Conservation (phyloP, 192 early-diverging fungal genomes). For the Linnemannia zychae region DNA sequence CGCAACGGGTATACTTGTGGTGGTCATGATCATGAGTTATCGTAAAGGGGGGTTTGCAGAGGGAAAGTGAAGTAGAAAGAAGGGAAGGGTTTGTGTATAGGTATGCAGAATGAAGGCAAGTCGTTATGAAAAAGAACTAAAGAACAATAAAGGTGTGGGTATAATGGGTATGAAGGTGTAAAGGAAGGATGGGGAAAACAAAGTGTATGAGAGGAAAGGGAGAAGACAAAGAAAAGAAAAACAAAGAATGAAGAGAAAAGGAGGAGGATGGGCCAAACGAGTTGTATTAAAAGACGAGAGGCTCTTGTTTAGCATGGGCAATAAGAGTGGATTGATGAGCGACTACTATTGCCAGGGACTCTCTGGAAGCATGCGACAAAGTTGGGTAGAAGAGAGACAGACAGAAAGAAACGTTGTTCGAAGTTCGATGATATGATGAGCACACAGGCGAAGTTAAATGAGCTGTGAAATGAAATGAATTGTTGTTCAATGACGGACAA, state of each 20-base stretch:
- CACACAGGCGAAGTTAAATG: background rate
- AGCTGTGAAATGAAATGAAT: slow-evolving; percentile 7
- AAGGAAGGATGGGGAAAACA: background rate
- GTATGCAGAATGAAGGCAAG: background rate
- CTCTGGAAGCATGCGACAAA: slow-evolving; percentile 7
- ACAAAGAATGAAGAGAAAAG: background rate
- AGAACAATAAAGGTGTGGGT: background rate
- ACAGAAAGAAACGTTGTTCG: background rate
- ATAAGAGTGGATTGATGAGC: background rate
- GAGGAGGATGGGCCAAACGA: background rate
- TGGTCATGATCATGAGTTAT: slow-evolving; percentile 39
- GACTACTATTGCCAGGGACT: background rate
- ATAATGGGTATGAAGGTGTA: background rate
- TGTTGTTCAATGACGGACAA: background rate
- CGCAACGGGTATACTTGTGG: slow-evolving; percentile 8
- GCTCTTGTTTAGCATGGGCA: slow-evolving; percentile 4
- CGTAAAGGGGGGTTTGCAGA: background rate
- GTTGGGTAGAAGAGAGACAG: background rate
- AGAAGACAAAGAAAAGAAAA: background rate
- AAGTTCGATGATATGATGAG: background rate
- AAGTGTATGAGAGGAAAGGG: background rate
- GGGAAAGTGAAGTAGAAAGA: background rate
- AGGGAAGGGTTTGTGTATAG: background rate
- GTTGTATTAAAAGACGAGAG: background rate
- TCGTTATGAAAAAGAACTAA: background rate